phyloP scores from a whole-genome alignment of 257 asterid species.

The Cinchona pubescens region DNA sequence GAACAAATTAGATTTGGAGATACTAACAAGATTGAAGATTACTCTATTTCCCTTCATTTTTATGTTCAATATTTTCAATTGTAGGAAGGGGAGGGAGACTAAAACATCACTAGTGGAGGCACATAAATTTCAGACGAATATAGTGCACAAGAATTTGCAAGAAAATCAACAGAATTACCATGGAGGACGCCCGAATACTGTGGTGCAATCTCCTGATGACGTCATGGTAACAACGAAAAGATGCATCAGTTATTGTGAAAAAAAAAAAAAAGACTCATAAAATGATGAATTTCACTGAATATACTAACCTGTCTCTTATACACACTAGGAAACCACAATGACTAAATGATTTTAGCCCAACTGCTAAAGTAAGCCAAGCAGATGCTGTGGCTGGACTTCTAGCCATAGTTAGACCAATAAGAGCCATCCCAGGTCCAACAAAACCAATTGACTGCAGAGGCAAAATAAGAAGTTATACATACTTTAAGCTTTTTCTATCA shows the following conservation, averaged over 20 bases:
- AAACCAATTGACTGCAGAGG: constrained; percentile 78
- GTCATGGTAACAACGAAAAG: constrained; percentile 17
- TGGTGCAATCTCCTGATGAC: constrained; percentile 86
- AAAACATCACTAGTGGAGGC: background rate
- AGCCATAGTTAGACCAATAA: constrained; percentile 71
- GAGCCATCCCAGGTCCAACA: constrained; percentile 78
- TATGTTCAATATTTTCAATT: background rate
- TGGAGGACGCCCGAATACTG: constrained; percentile 92
- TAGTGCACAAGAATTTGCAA: background rate
- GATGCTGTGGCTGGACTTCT: constrained; percentile 74
- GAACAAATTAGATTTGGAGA: background rate
- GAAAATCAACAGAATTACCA: constrained; percentile 44
- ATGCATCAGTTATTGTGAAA: background rate
- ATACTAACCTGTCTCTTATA: constrained; percentile 71
- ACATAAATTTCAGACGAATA: background rate
- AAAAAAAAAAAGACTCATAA: too few species aligned
- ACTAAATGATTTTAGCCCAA: constrained; percentile 90
- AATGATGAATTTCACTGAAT: constrained; percentile 23
- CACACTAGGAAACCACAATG: constrained; percentile 98
- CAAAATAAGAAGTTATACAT: background rate
- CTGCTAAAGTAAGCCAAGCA: constrained; percentile 94
- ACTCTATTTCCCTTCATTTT: too few species aligned
- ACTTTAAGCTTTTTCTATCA: constrained; percentile 11
- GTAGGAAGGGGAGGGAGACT: too few species aligned
- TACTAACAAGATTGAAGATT: too few species aligned